These are phyloP conservation scores for Parathielavia appendiculata DNA, from an alignment of 495 filamentous ascomycete genomes.

Conservation along the genomic window DNA sequence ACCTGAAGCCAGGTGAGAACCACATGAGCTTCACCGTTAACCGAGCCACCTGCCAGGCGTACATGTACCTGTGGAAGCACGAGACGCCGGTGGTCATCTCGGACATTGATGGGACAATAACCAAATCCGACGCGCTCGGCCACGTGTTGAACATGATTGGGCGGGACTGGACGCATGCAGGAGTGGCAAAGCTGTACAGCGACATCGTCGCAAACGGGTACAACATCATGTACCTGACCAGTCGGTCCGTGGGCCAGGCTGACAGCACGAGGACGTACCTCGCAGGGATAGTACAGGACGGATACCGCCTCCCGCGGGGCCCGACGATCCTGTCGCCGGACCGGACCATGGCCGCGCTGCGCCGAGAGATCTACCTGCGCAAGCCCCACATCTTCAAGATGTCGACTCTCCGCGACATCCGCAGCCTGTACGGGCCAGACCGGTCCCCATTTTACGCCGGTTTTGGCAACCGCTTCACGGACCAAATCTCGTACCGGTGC, in stretches of 20 bases:
- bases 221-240: slow-evolving; percentile 97
- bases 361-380: slow-evolving; percentile 89
- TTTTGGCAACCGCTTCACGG: slow-evolving; percentile 94
- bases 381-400: slow-evolving; percentile 99
- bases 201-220: slow-evolving; percentile 96
- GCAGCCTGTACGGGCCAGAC: slow-evolving; percentile 74
- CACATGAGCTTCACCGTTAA: slow-evolving; percentile 95
- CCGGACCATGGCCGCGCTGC: slow-evolving; percentile 89
- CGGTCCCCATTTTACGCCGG: slow-evolving; percentile 90
- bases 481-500: slow-evolving; percentile 90
- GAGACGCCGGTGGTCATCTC: slow-evolving; percentile 93
- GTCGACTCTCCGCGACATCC: slow-evolving; percentile 91
- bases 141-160: slow-evolving; percentile 98
- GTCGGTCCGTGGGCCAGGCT: slow-evolving; percentile 85
- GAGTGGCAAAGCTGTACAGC: slow-evolving; percentile 93
- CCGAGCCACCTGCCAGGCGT: slow-evolving; percentile 81
- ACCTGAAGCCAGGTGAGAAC: slow-evolving; percentile 80
- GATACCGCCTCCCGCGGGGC: slow-evolving; percentile 77
- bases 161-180: slow-evolving; percentile 94
- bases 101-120: slow-evolving; percentile 98
- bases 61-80: slow-evolving; percentile 88
- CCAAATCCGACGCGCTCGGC: slow-evolving; percentile 96
- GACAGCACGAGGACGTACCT: slow-evolving; percentile 90
- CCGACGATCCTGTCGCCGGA: slow-evolving; percentile 94
- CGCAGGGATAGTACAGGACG: slow-evolving; percentile 82